Evolutionary conservation across 345 rosid genomes (phyloP), one percentile per base, ranked within the genome.

Genomic region (Excoecaria cochinchinensis): DNA sequence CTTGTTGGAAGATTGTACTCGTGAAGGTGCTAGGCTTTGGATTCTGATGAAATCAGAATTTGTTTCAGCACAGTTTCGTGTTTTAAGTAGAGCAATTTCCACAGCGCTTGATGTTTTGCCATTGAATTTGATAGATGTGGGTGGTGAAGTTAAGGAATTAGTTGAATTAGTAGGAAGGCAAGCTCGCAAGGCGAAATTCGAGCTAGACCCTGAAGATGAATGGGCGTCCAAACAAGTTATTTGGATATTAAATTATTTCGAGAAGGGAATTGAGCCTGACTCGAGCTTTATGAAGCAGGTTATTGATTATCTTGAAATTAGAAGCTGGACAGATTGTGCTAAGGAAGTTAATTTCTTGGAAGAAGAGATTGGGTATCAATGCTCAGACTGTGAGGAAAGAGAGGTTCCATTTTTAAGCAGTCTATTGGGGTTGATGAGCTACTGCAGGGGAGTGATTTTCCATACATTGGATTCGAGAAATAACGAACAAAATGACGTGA

Each of bases 151-250:
- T 65, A 90, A 85, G 84, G 98, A 94, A 69, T 53, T 90, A 68
- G 85, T 90, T 21, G 90, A 87, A 60, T 70, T 94, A 77, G 89
- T 92, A 50, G 82, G 84, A n/a, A 84, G 77, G 82, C 97, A 94
- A 62, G 83, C 92, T 2, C 73, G 91, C 67, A 86, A 81, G 61
- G 79, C 77, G 16, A 80, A 77, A 67, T 57, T 87, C 65, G 87
- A 78, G 74, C 40, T 83, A 0, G 93, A 90, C 76, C 52, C 80
- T 6, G 82, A 79, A 42, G 92, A 91, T 21, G 94, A 86, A 74
- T 77, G 74, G 46, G 88, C 80, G 4, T 76, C 78, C 65, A 79
- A 42, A n/a, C 84, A 83, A 38, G 77, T 87, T 36, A 74, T 66
- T 63, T 50, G 64, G 59, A 75, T 86, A 17, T 61, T 92, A 80